phyloP scores from a whole-genome alignment of 1,139 yeast species.

The Geotrichum reessii region DNA sequence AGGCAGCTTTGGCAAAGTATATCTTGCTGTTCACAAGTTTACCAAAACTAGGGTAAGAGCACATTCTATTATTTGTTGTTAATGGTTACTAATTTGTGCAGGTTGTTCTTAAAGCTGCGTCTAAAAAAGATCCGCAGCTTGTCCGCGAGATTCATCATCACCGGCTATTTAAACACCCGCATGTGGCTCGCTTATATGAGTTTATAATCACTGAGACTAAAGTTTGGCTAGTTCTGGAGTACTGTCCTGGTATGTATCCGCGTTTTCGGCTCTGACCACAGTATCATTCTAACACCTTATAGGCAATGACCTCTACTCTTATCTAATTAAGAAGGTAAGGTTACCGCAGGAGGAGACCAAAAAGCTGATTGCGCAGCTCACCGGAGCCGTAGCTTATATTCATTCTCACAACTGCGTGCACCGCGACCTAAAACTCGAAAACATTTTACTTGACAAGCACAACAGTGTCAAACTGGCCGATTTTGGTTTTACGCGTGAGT shows the following conservation, averaged over 20 bases:
- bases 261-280: background rate
- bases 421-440: constrained; percentile 88
- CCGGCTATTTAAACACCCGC: constrained; percentile 74
- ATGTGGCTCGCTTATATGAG: constrained; percentile 80
- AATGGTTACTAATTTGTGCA: constrained; percentile 8
- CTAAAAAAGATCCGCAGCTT: constrained; percentile 78
- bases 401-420: constrained; percentile 71
- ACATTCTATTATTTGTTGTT: background rate
- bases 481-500: constrained; percentile 82
- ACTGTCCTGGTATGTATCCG: constrained; percentile 49
- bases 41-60: constrained; percentile 58
- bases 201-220: constrained; percentile 72
- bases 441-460: constrained; percentile 52
- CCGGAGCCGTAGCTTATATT: constrained; percentile 60
- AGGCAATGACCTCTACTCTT: constrained; percentile 78
- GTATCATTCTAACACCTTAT: constrained; percentile 40
- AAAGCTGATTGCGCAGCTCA: constrained; percentile 60
- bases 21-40: constrained; percentile 70
- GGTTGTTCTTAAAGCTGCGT: constrained; percentile 76
- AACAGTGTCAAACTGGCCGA: constrained; percentile 80
- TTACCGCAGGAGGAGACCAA: constrained; percentile 56
- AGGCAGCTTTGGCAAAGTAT: constrained; percentile 85
- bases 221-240: constrained; percentile 85
- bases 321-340: constrained; percentile 48
- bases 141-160: constrained; percentile 90